A percentile compares a stretch with the other conserved stretches of the same genome.
Evolutionary conservation across 257 asterid genomes (phyloP).

Genomic region (Solanum rostratum): DNA sequence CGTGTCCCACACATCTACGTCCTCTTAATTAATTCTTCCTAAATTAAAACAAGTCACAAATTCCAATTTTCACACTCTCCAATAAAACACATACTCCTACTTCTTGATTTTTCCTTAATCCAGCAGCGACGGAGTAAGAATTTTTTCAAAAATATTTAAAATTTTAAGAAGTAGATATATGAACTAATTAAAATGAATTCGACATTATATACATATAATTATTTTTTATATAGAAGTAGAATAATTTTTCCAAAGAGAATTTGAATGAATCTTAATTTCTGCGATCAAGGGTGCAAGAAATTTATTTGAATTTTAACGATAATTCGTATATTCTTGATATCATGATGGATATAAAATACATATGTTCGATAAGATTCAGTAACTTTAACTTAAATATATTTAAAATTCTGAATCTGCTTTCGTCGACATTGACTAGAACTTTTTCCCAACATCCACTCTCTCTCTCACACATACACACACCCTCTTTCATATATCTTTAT

Average conservation of each 20-base stretch:
- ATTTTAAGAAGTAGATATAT: no score
- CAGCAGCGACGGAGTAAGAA: no score
- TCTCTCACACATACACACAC: not conserved
- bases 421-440: not conserved
- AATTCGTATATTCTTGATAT: no score
- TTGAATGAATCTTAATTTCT: accelerated
- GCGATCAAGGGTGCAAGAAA: no score
- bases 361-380: no score
- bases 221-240: no score
- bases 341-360: not conserved
- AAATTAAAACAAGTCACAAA: not conserved
- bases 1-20: not conserved
- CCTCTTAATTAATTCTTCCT: not conserved
- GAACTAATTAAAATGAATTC: accelerated
- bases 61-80: not conserved
- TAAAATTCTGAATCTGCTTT: not conserved
- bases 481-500: not conserved
- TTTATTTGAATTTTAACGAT: no score
- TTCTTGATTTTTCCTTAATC: not conserved
- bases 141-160: no score
- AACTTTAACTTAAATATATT: not conserved
- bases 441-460: not conserved
- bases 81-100: not conserved
- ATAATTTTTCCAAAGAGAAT: no score
- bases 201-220: no score